Conservation (phyloP, 78 protist genomes). For the Chrysochromulina parva region DNA sequence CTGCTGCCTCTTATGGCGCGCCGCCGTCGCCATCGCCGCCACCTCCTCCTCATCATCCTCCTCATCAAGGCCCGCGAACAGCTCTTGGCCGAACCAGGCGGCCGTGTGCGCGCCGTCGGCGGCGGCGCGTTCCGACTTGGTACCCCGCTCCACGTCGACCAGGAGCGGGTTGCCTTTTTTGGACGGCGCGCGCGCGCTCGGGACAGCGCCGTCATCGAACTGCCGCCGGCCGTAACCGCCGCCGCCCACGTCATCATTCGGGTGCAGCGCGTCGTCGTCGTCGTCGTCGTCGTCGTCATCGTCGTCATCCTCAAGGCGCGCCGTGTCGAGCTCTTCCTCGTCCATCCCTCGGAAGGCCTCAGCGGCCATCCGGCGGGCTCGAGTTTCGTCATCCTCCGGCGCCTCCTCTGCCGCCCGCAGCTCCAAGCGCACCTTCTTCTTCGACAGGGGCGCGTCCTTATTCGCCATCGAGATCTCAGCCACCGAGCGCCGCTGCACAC, state of each 20-base stretch:
- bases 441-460: neutral
- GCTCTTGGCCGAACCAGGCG: neutral
- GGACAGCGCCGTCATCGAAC: no score
- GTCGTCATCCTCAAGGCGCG: neutral
- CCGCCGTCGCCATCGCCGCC: neutral
- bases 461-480: no score
- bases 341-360: neutral
- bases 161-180: neutral
- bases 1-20: neutral
- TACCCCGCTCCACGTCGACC: neutral
- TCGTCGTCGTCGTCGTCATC: constrained; percentile 6
- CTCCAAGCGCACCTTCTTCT: neutral
- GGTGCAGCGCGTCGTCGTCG: neutral
- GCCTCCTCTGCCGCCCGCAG: neutral
- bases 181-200: no score
- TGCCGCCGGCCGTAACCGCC: no score
- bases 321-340: constrained; percentile 29
- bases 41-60: neutral
- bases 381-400: no score
- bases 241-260: no score
- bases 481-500: neutral
- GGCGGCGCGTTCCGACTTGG: no score
- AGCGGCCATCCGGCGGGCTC: no score
- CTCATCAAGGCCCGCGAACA: neutral
- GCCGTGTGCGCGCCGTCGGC: neutral